Base-by-base conservation (phyloP, 2,329 filamentous ascomycete genomes). In the Paracoccidioides brasiliensis region DNA sequence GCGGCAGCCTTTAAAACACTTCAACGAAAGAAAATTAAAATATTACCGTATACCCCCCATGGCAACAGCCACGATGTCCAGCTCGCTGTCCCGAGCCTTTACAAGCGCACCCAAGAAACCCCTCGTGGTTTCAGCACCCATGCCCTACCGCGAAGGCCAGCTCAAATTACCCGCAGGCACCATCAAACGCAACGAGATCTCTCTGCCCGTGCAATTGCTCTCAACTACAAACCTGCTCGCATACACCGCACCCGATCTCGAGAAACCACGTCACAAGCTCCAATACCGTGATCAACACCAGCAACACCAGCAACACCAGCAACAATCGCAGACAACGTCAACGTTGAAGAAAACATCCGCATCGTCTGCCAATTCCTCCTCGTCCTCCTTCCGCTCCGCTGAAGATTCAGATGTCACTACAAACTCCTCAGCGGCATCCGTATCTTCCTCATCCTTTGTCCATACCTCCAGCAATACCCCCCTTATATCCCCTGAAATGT, bases 211-310 rank as follows among this genome's bases (percentile, higher is more conserved):
- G 54, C 84, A 90, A 70, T 79, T 98, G 60, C 77, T 96, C 51
- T 94, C 93, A 57, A 95, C 91, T 4, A 97, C 93, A 63, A 98
- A 97, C 72, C 89, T 94, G 80, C 84, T 96, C 55, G 90, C 89
- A 6, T 95, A 95, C 78, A 91, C 91, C 67, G 90, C 93, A 8
- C 91, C 91, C 52, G 86, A 96, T 67, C 83, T 96, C 59, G n/a
- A n/a, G n/a, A n/a, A n/a, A n/a, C n/a, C n/a, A n/a, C n/a, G n/a
- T n/a, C n/a, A n/a, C n/a, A n/a, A n/a, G n/a, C n/a, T 56, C 52
- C 5, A 50, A 49, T n/a, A 32, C 43, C 55, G 35, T 5, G 9
- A 5, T 22, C 1, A 44, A 32, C 6, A 52, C 45, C 22, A 38
- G 22, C 4, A 15, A 15, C 32, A 49, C 15, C 15, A 33, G 40